These are phyloP conservation scores for Fusarium xylarioides DNA, from an alignment of 2,329 filamentous ascomycete genomes.

Conservation along the genomic window DNA sequence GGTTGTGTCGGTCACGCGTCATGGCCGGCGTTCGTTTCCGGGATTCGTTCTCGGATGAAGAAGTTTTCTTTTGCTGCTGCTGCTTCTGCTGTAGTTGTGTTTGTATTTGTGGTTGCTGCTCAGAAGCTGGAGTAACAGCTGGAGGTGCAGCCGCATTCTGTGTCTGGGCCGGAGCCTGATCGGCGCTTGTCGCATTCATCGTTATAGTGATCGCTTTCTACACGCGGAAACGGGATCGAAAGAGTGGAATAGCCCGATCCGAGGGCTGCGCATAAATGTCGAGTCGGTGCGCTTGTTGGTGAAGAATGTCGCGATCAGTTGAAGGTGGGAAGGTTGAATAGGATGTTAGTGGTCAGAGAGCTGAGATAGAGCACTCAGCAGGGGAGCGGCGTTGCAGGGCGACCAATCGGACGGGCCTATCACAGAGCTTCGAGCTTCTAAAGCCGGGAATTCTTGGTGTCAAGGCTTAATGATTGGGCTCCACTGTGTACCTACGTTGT, in stretches of 20 bases:
- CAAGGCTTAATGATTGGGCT: conserved; percentile 26
- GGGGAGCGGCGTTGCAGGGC: conserved; percentile 4
- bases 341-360: conserved; percentile 39
- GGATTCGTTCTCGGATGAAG: conserved; percentile 30
- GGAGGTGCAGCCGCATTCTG: conserved; percentile 24
- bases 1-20: conserved; percentile 64
- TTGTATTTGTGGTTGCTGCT: conserved; percentile 24
- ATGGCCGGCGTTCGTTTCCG: conserved; percentile 42
- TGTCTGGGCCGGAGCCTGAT: conserved; percentile 27
- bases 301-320: conserved; percentile 27
- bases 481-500: background rate
- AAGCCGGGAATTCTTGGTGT: conserved; percentile 15
- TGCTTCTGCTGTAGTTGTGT: conserved; percentile 10
- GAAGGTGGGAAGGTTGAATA: conserved; percentile 29
- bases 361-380: conserved; percentile 19
- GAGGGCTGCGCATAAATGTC: conserved; percentile 29
- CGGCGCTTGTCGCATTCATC: conserved; percentile 42
- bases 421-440: conserved; percentile 27
- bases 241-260: conserved; percentile 12
- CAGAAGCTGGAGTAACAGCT: conserved; percentile 1
- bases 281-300: conserved; percentile 21
- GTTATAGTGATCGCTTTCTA: conserved; percentile 26
- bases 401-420: conserved; percentile 29
- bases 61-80: conserved; percentile 26
- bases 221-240: conserved; percentile 12